Base-by-base conservation (phyloP, 768 basidiomycete genomes). In the Phlebiopsis flavidoalba region DNA sequence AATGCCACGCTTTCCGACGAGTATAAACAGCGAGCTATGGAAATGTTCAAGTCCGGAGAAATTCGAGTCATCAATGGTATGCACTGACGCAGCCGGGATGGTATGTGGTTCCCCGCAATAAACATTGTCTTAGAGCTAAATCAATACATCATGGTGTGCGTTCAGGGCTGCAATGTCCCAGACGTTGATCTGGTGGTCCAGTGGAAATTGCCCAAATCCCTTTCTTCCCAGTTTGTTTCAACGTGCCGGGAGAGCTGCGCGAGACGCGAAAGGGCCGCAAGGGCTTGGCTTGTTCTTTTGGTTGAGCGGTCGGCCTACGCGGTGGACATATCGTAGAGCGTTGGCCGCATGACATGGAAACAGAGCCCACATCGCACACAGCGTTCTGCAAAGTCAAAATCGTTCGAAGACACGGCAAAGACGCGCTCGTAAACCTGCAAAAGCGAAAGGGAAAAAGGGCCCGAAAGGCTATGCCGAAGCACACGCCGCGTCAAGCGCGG, bases 71-170 rank as follows among this genome's bases (percentile, higher is more conserved):
- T n/a, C n/a, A 8, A 52, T 70, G 0, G 63, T 70, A 2, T 70
- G 69, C 54, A 70, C 69, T 1, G 69, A 70, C 47, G 69, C 69
- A 10, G 69, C 69, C 5, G 61, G 61, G 7, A 62, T 62, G 61
- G 61, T 62, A 54, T 33, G 53, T 49, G 26, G 45, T 21, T 19
- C n/a, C n/a, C n/a, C n/a, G n/a, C n/a, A n/a, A n/a, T n/a, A n/a
- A n/a, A n/a, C n/a, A n/a, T n/a, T n/a, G n/a, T n/a, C n/a, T n/a
- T 31, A 12, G 33, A 2, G 6, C 4, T 15, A 19, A 22, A 12
- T 4, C n/a, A 15, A 2, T 46, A 45, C 21, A 7, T 45, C 40
- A n/a, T 3, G 21, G 45, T 26, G 19, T 17, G 17, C 46, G 50
- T n/a, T n/a, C 35, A 68, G 67, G 66, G 67, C 2, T 66, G 65